Percentiles rank a stretch among this genome's conserved stretches.
Evolutionary conservation across 495 filamentous ascomycete species (phyloP).

Genomic region (Pseudevernia furfuracea): DNA sequence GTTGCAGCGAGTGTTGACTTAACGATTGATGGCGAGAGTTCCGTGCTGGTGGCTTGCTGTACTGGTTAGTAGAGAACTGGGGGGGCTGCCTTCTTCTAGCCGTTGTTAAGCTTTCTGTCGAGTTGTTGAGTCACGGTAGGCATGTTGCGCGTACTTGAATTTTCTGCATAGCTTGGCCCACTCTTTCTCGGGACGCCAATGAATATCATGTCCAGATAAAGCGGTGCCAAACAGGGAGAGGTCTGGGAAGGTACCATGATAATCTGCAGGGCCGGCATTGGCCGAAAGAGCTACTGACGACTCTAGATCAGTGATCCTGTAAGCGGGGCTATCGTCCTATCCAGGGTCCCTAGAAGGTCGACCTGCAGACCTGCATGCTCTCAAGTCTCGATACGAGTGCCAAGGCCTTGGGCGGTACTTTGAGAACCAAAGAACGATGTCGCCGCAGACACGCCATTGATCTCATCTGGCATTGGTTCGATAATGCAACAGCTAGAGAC

Average conservation of each 20-base stretch:
- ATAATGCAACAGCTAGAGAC: neutral
- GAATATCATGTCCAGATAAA: conserved; percentile 2
- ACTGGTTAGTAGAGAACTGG: conserved; percentile 3
- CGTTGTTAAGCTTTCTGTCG: neutral
- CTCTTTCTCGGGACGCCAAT: neutral
- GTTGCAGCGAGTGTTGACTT: neutral
- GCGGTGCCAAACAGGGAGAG: neutral
- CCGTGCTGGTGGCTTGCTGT: conserved; percentile 7
- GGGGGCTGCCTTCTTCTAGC: neutral
- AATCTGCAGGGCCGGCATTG: neutral
- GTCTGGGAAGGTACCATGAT: neutral
- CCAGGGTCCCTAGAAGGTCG: neutral
- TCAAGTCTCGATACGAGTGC: conserved; percentile 10
- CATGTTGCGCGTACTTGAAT: neutral
- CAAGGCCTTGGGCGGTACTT: neutral
- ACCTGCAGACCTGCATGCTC: neutral
- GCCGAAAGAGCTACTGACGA: neutral
- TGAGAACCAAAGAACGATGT: neutral
- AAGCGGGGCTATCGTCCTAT: neutral
- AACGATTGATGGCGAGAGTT: conserved; percentile 1
- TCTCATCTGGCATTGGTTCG: conserved; percentile 1
- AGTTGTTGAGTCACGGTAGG: neutral
- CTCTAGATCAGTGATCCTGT: conserved; percentile 1
- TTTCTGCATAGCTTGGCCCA: conserved; percentile 9
- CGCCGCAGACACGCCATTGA: conserved; percentile 1